Evolutionary conservation across 2,329 filamentous ascomycete species (phyloP).

Genomic region (Penicillium sp.): DNA sequence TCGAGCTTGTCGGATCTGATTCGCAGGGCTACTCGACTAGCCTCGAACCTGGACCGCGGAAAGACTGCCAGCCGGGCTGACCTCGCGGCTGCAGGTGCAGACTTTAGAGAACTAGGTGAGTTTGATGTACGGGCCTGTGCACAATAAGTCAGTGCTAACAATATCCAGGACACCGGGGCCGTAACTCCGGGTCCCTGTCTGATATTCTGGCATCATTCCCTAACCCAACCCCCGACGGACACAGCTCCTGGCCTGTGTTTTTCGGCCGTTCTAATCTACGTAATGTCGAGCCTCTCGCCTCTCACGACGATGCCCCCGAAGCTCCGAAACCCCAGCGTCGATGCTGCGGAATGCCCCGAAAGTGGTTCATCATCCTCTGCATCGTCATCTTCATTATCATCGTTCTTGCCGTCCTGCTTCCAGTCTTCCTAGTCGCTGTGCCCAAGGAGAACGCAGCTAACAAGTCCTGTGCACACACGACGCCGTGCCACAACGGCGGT

Average conservation of each 20-base stretch:
- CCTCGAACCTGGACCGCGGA: slow-evolving; percentile 83
- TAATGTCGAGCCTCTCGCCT: slow-evolving; percentile 27
- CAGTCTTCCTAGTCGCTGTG: slow-evolving; percentile 63
- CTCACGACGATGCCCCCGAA: slow-evolving; percentile 22
- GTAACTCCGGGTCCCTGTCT: slow-evolving; percentile 57
- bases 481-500: slow-evolving; percentile 77
- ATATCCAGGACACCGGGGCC: slow-evolving; percentile 23
- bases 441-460: slow-evolving; percentile 49
- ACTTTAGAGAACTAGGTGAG: slow-evolving; percentile 31
- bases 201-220: slow-evolving; percentile 68
- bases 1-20: slow-evolving; percentile 94
- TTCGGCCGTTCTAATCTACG: slow-evolving; percentile 37
- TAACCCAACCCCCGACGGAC: slow-evolving; percentile 52
- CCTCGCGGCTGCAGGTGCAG: slow-evolving; percentile 38
- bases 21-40: slow-evolving; percentile 78
- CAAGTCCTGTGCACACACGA: slow-evolving; percentile 56
- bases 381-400: slow-evolving; percentile 71
- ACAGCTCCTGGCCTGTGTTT: slow-evolving; percentile 40
- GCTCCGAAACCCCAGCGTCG: slow-evolving; percentile 50
- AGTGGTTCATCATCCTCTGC: slow-evolving; percentile 68
- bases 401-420: slow-evolving; percentile 79
- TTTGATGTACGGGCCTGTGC: background rate
- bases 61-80: slow-evolving; percentile 62
- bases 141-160: background rate
- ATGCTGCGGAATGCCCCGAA: slow-evolving; percentile 82